Evolutionary conservation across 352 stramenopile genomes (phyloP).

Genomic region (Phytophthora pini): DNA sequence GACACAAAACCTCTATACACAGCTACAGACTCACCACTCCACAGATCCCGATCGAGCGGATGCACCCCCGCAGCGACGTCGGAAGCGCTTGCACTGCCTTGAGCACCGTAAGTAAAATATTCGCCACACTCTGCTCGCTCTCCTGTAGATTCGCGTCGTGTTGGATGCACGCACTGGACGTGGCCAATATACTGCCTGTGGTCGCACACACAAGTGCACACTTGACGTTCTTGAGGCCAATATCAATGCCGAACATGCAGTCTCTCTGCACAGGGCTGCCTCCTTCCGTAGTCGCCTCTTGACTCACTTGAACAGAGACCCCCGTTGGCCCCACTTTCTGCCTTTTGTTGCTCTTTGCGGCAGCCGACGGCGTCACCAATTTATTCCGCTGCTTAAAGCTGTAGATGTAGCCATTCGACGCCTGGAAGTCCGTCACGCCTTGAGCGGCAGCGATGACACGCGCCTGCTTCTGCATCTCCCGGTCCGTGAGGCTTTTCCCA

Average conservation of each 20-base stretch:
- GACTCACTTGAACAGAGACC: slow-evolving; percentile 23
- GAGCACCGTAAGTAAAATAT: slow-evolving; percentile 41
- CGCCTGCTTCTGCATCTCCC: slow-evolving; percentile 37
- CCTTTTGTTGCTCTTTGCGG: slow-evolving; percentile 1
- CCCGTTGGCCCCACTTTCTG: not conserved
- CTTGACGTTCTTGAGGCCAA: slow-evolving; percentile 75
- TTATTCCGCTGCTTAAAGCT: slow-evolving; percentile 39
- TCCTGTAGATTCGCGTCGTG: slow-evolving; percentile 20
- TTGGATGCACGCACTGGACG: slow-evolving; percentile 36
- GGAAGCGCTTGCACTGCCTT: slow-evolving; percentile 41
- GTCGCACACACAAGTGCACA: slow-evolving; percentile 49
- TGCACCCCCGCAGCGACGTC: slow-evolving; percentile 5
- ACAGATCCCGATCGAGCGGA: slow-evolving; percentile 63
- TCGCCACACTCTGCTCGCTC: slow-evolving; percentile 41
- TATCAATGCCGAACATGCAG: slow-evolving; percentile 62
- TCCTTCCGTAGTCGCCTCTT: not conserved
- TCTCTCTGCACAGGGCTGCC: slow-evolving; percentile 1
- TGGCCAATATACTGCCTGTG: slow-evolving; percentile 39
- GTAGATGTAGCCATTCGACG: slow-evolving; percentile 42
- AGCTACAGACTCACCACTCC: slow-evolving; percentile 50
- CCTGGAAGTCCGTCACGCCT: slow-evolving; percentile 29
- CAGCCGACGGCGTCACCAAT: slow-evolving; percentile 4
- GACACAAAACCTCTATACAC: not conserved
- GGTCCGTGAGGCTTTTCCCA: slow-evolving; percentile 25
- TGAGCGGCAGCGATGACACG: slow-evolving; percentile 22